Evolutionary conservation across 176 grass and related monocot genomes (phyloP).

Genomic region (Elymus sibiricus): DNA sequence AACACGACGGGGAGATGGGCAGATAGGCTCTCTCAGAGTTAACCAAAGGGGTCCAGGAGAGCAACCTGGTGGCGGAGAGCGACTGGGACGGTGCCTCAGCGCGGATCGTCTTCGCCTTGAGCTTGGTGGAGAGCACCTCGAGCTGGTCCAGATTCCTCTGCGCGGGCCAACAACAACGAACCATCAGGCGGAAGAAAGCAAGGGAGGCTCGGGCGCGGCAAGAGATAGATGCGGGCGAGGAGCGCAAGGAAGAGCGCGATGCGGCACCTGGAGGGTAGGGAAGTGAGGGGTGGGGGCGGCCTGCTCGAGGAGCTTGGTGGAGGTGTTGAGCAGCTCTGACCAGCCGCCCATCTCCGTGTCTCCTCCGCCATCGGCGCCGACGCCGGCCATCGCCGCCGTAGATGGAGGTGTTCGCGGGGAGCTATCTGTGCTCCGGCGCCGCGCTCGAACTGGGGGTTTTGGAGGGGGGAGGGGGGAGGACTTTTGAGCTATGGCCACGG

Average conservation of each 20-base stretch:
- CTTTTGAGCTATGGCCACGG: too few relatives aligned
- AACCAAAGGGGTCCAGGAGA: neutral
- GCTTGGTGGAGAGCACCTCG: conserved; percentile 92
- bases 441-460: conserved; percentile 32
- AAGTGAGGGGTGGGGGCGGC: conserved; percentile 75
- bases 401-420: conserved; percentile 20
- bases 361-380: conserved; percentile 12
- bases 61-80: conserved; percentile 79
- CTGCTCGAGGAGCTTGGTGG: conserved; percentile 88
- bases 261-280: conserved; percentile 69
- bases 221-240: neutral
- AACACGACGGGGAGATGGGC: neutral
- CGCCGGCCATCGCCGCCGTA: conserved; percentile 45
- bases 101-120: conserved; percentile 93
- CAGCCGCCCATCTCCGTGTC: conserved; percentile 77
- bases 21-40: neutral
- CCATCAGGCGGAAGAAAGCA: neutral
- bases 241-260: neutral
- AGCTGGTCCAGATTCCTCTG: conserved; percentile 96
- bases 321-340: conserved; percentile 84
- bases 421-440: conserved; percentile 14
- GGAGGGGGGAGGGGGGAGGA: neutral
- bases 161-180: conserved; percentile 8
- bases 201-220: neutral
- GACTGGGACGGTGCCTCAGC: conserved; percentile 79